A percentile compares a stretch with the other conserved stretches of the same genome.
phyloP scores from a whole-genome alignment of 2,329 filamentous ascomycete genomes.

The Aspergillus brunneoviolaceus region DNA sequence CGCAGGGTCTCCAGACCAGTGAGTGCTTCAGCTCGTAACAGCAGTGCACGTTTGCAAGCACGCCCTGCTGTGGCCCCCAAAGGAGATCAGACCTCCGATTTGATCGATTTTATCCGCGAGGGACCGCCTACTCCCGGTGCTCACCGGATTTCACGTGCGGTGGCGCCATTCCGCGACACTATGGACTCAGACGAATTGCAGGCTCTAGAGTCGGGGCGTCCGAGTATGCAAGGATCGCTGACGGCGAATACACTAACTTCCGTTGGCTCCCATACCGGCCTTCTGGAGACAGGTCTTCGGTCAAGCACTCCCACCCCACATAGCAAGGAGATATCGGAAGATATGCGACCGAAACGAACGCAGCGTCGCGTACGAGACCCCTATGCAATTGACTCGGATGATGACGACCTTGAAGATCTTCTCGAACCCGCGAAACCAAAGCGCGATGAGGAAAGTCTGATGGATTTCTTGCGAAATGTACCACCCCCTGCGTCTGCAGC shows the following conservation, averaged over 20 bases:
- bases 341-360: constrained; percentile 66
- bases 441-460: constrained; percentile 47
- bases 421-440: constrained; percentile 40
- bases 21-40: constrained; percentile 20
- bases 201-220: constrained; percentile 31
- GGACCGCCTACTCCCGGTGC: constrained; percentile 67
- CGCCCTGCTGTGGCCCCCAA: constrained; percentile 66
- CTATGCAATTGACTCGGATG: constrained; percentile 78
- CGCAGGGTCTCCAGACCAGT: constrained; percentile 18
- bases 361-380: constrained; percentile 80
- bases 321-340: constrained; percentile 23
- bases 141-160: constrained; percentile 75
- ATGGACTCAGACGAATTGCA: constrained; percentile 77
- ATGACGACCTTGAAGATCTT: constrained; percentile 64
- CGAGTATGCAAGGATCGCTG: constrained; percentile 53
- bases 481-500: constrained; percentile 41
- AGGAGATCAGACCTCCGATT: constrained; percentile 71
- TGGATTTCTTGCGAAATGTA: constrained; percentile 50
- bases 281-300: constrained; percentile 48
- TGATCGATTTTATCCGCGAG: constrained; percentile 93
- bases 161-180: constrained; percentile 80
- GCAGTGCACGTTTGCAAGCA: constrained; percentile 60
- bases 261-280: constrained; percentile 70
- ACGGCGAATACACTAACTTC: constrained; percentile 55
- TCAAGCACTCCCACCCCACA: not conserved